Evolutionary conservation across 1,284 basidiomycete species (phyloP).

Genomic region (Rhodotorula mucilaginosa): DNA sequence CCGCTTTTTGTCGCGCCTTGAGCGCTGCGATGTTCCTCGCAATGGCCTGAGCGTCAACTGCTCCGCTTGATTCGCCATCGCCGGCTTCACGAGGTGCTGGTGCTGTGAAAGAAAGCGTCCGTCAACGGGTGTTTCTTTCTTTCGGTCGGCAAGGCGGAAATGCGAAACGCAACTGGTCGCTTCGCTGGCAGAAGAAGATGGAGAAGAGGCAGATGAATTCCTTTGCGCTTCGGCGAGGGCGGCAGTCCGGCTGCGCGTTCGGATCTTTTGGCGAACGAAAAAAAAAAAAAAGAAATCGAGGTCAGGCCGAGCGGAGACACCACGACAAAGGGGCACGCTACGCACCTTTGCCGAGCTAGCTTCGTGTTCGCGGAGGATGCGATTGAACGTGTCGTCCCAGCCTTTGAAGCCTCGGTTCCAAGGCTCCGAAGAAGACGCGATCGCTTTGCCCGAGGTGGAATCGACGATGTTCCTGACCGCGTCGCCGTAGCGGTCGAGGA

Average conservation of each 20-base stretch:
- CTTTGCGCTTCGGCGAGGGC: background rate
- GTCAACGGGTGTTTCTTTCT: no score
- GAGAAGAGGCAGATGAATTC: background rate
- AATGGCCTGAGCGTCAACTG: slow-evolving; percentile 75
- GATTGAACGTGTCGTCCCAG: slow-evolving; percentile 80
- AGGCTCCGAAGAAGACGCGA: background rate
- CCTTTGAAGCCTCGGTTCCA: slow-evolving; percentile 57
- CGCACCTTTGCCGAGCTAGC: slow-evolving; percentile 66
- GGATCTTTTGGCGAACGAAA: background rate
- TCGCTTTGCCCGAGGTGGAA: slow-evolving; percentile 9
- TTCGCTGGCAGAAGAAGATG: slow-evolving; percentile 18
- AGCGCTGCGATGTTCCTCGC: slow-evolving; percentile 87
- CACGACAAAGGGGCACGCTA: no score
- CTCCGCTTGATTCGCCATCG: background rate
- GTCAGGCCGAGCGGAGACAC: no score
- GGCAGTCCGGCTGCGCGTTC: background rate
- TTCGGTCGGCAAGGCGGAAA: background rate
- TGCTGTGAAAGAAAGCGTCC: background rate
- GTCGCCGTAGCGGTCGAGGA: slow-evolving; percentile 70
- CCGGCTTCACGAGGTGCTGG: background rate
- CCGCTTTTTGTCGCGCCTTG: slow-evolving; percentile 65
- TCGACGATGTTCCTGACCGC: slow-evolving; percentile 35
- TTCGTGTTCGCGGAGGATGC: slow-evolving; percentile 70
- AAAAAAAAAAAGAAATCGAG: background rate
- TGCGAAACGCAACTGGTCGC: slow-evolving; percentile 6